Evolutionary conservation across 306 rosid species (phyloP).

Genomic region (Begonia masoniana): DNA sequence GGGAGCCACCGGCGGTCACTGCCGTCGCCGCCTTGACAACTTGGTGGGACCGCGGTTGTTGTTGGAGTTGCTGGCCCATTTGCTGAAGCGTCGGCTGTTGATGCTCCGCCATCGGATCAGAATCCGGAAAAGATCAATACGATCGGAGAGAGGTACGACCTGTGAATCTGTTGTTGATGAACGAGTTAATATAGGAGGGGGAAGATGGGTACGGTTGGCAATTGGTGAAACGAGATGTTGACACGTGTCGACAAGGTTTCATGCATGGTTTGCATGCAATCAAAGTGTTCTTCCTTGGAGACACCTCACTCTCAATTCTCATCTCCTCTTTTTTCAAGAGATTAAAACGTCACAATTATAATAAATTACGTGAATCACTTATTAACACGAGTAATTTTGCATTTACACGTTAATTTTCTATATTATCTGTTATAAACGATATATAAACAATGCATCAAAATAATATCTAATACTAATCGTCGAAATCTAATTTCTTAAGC

Average conservation of each 20-base stretch:
- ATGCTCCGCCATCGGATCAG: slow-evolving; percentile 31
- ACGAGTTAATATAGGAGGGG: slow-evolving; percentile 12
- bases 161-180: background rate
- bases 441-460: too few relatives aligned
- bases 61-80: slow-evolving; percentile 1
- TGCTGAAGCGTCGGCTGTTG: background rate
- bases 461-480: too few relatives aligned
- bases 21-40: slow-evolving; percentile 52
- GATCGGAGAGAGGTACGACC: background rate
- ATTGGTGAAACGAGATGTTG: slow-evolving; percentile 1
- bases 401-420: too few relatives aligned
- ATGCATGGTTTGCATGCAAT: slow-evolving; percentile 55
- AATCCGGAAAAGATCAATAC: background rate
- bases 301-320: slow-evolving; percentile 23
- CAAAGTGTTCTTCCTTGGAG: background rate
- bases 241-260: slow-evolving; percentile 45
- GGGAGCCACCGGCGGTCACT: slow-evolving; percentile 45
- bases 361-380: too few relatives aligned
- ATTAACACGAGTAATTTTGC: too few relatives aligned
- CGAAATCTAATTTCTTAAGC: too few relatives aligned
- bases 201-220: slow-evolving; percentile 18
- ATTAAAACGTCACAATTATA: too few relatives aligned
- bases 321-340: too few relatives aligned
- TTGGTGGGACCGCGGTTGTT: slow-evolving; percentile 21
- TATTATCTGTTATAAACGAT: too few relatives aligned